A percentile compares a stretch with the other conserved stretches of the same genome.
phyloP scores from a whole-genome alignment of 208 protist genomes.

The Wallacemonas rigidus region DNA sequence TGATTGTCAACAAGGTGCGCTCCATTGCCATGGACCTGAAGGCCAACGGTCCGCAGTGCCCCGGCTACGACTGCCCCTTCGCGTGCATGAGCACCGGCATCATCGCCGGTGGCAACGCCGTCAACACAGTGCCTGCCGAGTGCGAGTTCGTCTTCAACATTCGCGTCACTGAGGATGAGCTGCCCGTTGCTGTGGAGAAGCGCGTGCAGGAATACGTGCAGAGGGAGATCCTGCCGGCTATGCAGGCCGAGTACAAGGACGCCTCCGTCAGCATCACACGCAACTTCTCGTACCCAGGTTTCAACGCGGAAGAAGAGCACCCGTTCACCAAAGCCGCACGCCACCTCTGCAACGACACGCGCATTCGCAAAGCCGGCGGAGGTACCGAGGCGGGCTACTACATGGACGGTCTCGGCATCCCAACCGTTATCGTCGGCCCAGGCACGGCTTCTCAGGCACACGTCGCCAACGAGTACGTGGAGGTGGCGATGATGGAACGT shows the following conservation, averaged over 20 bases:
- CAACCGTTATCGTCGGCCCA: slow-evolving; percentile 36
- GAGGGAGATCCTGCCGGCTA: slow-evolving; percentile 9
- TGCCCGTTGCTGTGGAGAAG: slow-evolving; percentile 10
- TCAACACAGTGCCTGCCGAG: slow-evolving; percentile 16
- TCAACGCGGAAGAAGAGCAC: slow-evolving; percentile 15
- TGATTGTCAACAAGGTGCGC: slow-evolving; percentile 44
- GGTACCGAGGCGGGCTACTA: slow-evolving; percentile 18
- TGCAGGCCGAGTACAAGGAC: slow-evolving; percentile 24
- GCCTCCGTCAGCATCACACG: slow-evolving; percentile 13
- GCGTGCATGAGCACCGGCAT: slow-evolving; percentile 15
- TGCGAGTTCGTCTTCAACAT: slow-evolving; percentile 20
- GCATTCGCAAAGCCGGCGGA: slow-evolving; percentile 5
- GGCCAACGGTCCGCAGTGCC: slow-evolving; percentile 10
- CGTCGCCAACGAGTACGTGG: slow-evolving; percentile 18
- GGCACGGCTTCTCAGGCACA: slow-evolving; percentile 27
- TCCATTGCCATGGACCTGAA: slow-evolving; percentile 15
- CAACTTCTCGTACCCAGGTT: slow-evolving; percentile 16
- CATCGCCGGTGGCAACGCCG: slow-evolving; percentile 10
- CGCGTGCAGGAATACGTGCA: slow-evolving; percentile 19
- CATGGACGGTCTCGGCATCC: slow-evolving; percentile 26
- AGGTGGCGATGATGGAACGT: slow-evolving; percentile 11
- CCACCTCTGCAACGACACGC: slow-evolving; percentile 13
- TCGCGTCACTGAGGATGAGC: slow-evolving; percentile 11
- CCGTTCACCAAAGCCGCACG: slow-evolving; percentile 15
- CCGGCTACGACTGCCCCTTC: slow-evolving; percentile 20